Evolutionary conservation across 169 alveolate genomes (phyloP), one percentile per base, ranked within the genome.

Genomic region (Cryptosporidium ubiquitum): DNA sequence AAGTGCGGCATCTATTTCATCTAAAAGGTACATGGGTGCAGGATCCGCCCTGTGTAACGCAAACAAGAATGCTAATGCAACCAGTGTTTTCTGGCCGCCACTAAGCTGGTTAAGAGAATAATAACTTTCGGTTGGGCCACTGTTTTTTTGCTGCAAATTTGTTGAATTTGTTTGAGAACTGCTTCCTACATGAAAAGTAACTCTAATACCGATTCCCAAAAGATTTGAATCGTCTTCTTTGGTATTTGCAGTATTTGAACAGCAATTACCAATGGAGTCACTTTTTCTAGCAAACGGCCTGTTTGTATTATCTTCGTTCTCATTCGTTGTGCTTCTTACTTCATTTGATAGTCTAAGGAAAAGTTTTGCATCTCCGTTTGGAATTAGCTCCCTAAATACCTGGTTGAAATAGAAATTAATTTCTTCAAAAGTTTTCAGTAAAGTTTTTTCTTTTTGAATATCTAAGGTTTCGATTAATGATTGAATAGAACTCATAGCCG

Each of bases 41-140:
- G 94, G 85, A n/a, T 92, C 91, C 49, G 93, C 79, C 23, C 91
- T 86, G 60, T 93, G 95, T 1, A 91, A 40, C 12, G 95, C 93
- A 40, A 93, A 86, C 2, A 93, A 68, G 42, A 93, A 91, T 16
- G 95, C 91, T 69, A 93, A 68, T n/a, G 95, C 92, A 35, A 93
- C 93, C 64, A 93, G 68, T n/a, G 95, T 92, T 86, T 93, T 93
- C 60, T 93, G 95, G n/a, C 95, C 95, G 7, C 95, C 93, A 42
- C 89, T 79, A 47, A 79, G 66, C 44, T 79, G 89, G 49, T 61
- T 61, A 47, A 79, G 75, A 31, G 89, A 79, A 29, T 61, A 79
- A 44, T 79, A 79, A 42, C 29, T 61, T 4, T 52, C 44, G 3
- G 18, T 23, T 52, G 6, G 47, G 20, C 14, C 31, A 47, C 26